phyloP scores from a whole-genome alignment of 768 basidiomycete species.

The Pholiota microspora region DNA sequence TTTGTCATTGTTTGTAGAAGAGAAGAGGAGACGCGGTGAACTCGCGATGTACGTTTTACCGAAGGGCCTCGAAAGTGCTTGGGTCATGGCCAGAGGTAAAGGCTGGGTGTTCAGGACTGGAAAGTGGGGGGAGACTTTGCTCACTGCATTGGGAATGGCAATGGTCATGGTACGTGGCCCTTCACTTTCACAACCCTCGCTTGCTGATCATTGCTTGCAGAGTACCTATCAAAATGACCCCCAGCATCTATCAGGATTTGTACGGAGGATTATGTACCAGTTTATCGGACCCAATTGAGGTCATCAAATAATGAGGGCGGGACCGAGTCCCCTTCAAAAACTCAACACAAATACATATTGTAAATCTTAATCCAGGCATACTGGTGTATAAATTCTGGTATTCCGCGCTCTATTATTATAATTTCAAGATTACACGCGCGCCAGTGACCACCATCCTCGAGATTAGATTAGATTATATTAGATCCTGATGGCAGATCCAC shows the following conservation, averaged over 20 bases:
- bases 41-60: constrained; percentile 92
- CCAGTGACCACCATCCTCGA: too few relatives aligned
- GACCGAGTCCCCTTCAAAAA: too few relatives aligned
- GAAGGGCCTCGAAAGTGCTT: constrained; percentile 87
- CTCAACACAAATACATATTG: too few relatives aligned
- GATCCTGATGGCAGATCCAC: not conserved
- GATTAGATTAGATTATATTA: constrained; percentile 14
- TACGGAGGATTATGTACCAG: constrained; percentile 80
- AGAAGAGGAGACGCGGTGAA: constrained; percentile 83
- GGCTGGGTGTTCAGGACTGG: constrained; percentile 74
- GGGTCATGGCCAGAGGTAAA: constrained; percentile 74
- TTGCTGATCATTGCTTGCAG: constrained; percentile 31
- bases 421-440: too few relatives aligned
- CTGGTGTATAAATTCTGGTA: too few relatives aligned
- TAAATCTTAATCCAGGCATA: too few relatives aligned
- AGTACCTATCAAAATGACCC: constrained; percentile 84
- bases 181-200: constrained; percentile 2
- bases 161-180: constrained; percentile 78
- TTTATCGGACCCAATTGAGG: constrained; percentile 82
- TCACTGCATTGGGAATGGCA: constrained; percentile 51
- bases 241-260: constrained; percentile 77
- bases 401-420: too few relatives aligned
- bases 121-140: constrained; percentile 63
- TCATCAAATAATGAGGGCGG: too few relatives aligned
- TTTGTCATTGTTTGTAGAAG: constrained; percentile 82